Evolutionary conservation across 2,329 filamentous ascomycete genomes (phyloP), one percentile per base, ranked within the genome.

Genomic region (Sodiomyces alkalinus): DNA sequence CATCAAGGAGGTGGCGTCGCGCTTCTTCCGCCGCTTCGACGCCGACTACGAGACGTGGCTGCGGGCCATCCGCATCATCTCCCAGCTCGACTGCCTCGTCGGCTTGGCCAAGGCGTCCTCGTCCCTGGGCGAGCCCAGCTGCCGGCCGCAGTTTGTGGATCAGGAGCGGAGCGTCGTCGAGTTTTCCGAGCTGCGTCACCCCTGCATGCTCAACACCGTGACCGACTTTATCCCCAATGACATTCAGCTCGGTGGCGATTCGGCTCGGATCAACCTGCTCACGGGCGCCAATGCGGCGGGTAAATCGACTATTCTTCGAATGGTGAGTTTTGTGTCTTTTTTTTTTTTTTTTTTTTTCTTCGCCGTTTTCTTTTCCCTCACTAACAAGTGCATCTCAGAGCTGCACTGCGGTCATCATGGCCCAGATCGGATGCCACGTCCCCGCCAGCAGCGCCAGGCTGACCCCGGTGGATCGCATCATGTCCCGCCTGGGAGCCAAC

Each of bases 181-280:
- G 34, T 93, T 98, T 43, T 68, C 80, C 30, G 87, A 94, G 45
- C 70, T 98, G 31, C 78, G 90, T 19, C 90, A 98, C 47, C 90
- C 90, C 3, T 98, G 90, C 56, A 92, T 98, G 69, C 64, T 86
- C 35, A 81, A 80, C 35, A 80, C 77, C 3, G 81, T 92, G 3
- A 76, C 78, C 29, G 86, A 94, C 51, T 98, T 98, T 45, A 98
- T 98, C 35, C 90, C 90, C 4, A 98, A 98, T 44, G 80, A 94
- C 46, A 73, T 98, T 38, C 72, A 73, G 33, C 72, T 98, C 3
- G 90, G 90, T 34, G 90, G 90, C 5, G 62, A 75, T 7, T 62
- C 66, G 6, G 64, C 83, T 29, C 94, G 87, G 43, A 87, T 98
- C 42, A 85, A 81, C 41, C 62, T 98, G 17, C 68, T 98, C 21